Evolutionary conservation across 805 yeast species (phyloP), one percentile per base, ranked within the genome.

Genomic region (Wickerhamiella hasegawae): DNA sequence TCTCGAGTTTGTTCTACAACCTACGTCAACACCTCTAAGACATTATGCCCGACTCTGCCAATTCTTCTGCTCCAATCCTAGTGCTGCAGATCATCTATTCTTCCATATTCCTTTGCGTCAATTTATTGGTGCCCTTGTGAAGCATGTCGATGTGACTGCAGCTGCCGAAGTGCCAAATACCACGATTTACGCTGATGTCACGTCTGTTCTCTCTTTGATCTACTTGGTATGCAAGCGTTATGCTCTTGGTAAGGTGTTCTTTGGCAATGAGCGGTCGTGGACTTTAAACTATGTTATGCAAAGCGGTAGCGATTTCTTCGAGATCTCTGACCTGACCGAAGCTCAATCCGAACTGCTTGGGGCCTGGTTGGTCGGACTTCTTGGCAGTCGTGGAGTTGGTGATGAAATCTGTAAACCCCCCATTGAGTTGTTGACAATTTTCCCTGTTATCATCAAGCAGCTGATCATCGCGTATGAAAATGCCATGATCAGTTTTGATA

Each of bases 331-430:
- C 14, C 37, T 47, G 24, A 29, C 42, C 5, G 45, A 43, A 4
- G 50, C 48, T 4, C 50, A 49, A 18, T 43, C 45, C 16, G 52
- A 47, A 4, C 45, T 54, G 5, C 55, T 76, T 14, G 69, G 71
- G 30, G 77, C 71, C 18, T 87, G 97, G 97, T 68, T 79, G 31
- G 59, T 68, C 19, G 85, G 90, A 1, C 54, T 87, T 28, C 84
- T 80, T 55, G 85, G 82, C 41, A 68, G 80, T 22, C 76, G 76
- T 26, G 94, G 95, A 3, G 71, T 85, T 25, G 76, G 93, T 0
- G 96, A 87, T 54, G 85, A 79, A 30, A 57, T 84, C 40, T 71
- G 85, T 48, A 68, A 74, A 44, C 62, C 73, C 9, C 69, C 80
- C 14, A 69, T 71, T 44, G 85, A 81, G 38, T 69, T 79, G 34